Base-by-base conservation (phyloP, 331 rosid species). In the Malus hybrid region DNA sequence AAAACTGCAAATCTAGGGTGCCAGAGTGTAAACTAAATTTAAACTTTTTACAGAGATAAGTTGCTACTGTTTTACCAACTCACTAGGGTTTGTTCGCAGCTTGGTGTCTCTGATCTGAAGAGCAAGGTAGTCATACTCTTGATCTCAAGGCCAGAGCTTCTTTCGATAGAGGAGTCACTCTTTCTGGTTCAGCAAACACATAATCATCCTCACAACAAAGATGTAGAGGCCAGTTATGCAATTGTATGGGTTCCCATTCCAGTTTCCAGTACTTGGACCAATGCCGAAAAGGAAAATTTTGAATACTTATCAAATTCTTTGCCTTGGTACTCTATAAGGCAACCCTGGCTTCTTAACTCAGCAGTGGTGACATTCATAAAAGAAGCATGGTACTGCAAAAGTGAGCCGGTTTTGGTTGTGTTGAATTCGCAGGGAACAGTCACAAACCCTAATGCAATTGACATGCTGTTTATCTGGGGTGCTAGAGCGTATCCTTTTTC, bases 201-300 rank as follows among this genome's bases (percentile, higher is more conserved):
- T 73, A 82, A 84, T 73, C 87, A 82, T 85, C 89, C 83, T 68
- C 62, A 74, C 74, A 77, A 71, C 73, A 84, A 78, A 67, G 65
- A 15, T 20, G 60, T 71, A 28, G 77, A 39, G 65, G 87, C 66
- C 74, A 79, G 72, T 33, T 86, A 80, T 20, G 74, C 75, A 81
- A 77, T 90, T 74, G 77, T 87, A 33, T 90, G 96, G 96, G 46
- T 87, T 71, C 93, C 96, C 39, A 80, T 87, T 84, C 77, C 91
- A 67, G 78, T 56, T 74, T 83, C 91, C 34, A 67, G 58, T 68
- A 46, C 36, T 19, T 90, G 96, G 96, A 88, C 86, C 56, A 84
- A 78, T 6, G 79, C 85, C 14, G 96, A 90, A 61, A 81, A 80
- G 61, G 72, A 13, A 52, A 78, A 70, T 63, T 88, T 88, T 72